Evolutionary conservation across 78 protist species (phyloP).

Genomic region (Chrysochromulina parva): DNA sequence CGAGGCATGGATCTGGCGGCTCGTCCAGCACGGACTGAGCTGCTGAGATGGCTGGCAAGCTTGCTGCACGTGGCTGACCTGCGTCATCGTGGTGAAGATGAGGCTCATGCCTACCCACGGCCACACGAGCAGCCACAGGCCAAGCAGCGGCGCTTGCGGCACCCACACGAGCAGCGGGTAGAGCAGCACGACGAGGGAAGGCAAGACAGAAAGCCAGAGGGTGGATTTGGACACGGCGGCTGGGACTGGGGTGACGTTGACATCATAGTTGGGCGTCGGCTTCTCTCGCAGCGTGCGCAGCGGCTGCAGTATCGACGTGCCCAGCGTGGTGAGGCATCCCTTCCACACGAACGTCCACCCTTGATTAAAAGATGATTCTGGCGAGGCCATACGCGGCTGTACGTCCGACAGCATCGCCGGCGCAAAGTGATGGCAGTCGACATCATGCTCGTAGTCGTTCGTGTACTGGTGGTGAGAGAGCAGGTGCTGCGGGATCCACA

Average conservation of each 20-base stretch:
- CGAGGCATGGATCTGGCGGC: neutral
- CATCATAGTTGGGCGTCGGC: slow-evolving; percentile 28
- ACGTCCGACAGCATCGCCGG: neutral
- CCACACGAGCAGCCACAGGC: neutral
- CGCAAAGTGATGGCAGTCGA: neutral
- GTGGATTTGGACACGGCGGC: neutral
- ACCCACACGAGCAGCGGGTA: neutral
- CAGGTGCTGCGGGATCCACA: slow-evolving; percentile 30
- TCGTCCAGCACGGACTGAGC: neutral
- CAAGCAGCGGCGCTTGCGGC: neutral
- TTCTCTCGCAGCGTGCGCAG: neutral
- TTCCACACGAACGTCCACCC: too few relatives aligned
- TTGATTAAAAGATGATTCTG: too few relatives aligned
- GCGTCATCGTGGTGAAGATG: slow-evolving; percentile 23
- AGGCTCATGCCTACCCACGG: slow-evolving; percentile 8
- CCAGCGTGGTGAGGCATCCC: neutral
- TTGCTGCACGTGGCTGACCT: neutral
- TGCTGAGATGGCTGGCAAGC: neutral
- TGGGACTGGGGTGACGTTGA: slow-evolving; percentile 16
- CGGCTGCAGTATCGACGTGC: slow-evolving; percentile 18
- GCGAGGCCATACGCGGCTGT: too few relatives aligned
- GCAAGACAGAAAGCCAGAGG: neutral
- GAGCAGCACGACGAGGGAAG: neutral
- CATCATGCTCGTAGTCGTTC: neutral
- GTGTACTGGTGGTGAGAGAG: slow-evolving; percentile 28